A percentile compares a stretch with the other conserved stretches of the same genome.
Evolutionary conservation across 2,329 filamentous ascomycete species (phyloP).

Genomic region (Diaporthe humulicola): DNA sequence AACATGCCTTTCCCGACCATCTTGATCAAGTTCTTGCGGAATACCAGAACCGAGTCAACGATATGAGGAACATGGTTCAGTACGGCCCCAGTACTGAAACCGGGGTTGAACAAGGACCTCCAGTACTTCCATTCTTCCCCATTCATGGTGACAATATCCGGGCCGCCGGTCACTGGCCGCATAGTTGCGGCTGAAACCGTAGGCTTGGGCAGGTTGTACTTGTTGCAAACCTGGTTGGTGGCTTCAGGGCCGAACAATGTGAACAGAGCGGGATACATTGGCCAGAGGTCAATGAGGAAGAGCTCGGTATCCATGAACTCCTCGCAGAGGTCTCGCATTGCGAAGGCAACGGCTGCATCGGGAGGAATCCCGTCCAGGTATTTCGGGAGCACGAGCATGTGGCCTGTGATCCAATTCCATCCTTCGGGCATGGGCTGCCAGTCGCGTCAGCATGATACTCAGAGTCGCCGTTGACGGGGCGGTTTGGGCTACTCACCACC

Average conservation of each 20-base stretch:
- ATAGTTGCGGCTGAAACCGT: not conserved
- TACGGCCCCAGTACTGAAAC: conserved; percentile 13
- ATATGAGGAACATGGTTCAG: conserved; percentile 14
- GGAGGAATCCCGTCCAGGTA: conserved; percentile 10
- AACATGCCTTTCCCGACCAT: conserved; percentile 3
- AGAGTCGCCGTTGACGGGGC: not conserved
- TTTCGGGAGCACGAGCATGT: conserved; percentile 20
- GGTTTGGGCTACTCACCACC: not conserved
- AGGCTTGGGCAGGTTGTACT: conserved; percentile 27
- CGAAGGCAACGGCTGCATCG: conserved; percentile 15
- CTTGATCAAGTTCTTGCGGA: conserved; percentile 10
- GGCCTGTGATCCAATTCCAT: conserved; percentile 26
- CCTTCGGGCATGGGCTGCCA: conserved; percentile 5
- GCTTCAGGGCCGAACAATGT: conserved; percentile 16
- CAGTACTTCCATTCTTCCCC: conserved; percentile 35
- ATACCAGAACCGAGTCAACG: conserved; percentile 19
- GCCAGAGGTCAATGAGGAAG: conserved; percentile 28
- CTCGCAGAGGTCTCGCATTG: conserved; percentile 5
- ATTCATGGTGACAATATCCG: conserved; percentile 29
- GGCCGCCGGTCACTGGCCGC: conserved; percentile 16
- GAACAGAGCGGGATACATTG: conserved; percentile 11
- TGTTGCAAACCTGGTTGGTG: conserved; percentile 16
- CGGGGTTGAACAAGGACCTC: conserved; percentile 35
- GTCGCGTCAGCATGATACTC: not conserved
- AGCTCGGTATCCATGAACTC: conserved; percentile 10